Base-by-base conservation (phyloP, 176 grass and related monocot species). In the Bolboschoenus planiculmis region DNA sequence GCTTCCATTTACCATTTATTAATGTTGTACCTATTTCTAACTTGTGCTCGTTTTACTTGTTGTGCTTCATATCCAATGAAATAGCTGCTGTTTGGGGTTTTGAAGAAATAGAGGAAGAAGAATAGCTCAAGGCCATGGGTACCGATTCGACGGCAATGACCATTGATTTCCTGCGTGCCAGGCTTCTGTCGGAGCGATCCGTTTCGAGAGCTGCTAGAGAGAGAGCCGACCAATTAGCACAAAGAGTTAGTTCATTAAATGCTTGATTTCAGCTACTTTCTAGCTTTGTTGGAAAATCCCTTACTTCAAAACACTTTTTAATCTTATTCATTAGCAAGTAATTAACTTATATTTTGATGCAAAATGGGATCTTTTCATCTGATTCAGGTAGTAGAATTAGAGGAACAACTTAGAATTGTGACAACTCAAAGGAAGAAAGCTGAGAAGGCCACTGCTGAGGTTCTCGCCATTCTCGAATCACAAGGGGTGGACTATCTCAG, bases 111-210 rank as follows among this genome's bases (percentile, higher is more conserved):
- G 85, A 82, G 53, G 46, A 46, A 56, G 18, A 35, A 37, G 42
- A 77, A 53, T 77, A 77, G 27, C 14, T 77, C 15, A 27, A 53
- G 46, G 46, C 72, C 64, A 95, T 95, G 96, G 85, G 80, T 51
- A 46, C 57, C 42, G 92, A 95, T 81, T 87, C 89, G 4, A 78
- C 90, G 40, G 87, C 87, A 67, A 99, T 99, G 96, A 99, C 96
- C 56, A 72, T 99, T 51, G 96, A 99, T 81, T 99, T 99, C 86
- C 89, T 99, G 62, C 92, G 92, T 33, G 96, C 92, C 57, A 88
- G 96, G 35, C 90, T 99, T 68, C 96, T 99, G 82, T 99, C 96
- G 4, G 96, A 99, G 88, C 88, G 96, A 5, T 91, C 92, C 59
- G 76, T 99, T 24, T 99, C 96, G 14, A 91, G 87, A 39, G 92